Base-by-base conservation (phyloP, 2,329 filamentous ascomycete species). In the Fusarium sambucinum region DNA sequence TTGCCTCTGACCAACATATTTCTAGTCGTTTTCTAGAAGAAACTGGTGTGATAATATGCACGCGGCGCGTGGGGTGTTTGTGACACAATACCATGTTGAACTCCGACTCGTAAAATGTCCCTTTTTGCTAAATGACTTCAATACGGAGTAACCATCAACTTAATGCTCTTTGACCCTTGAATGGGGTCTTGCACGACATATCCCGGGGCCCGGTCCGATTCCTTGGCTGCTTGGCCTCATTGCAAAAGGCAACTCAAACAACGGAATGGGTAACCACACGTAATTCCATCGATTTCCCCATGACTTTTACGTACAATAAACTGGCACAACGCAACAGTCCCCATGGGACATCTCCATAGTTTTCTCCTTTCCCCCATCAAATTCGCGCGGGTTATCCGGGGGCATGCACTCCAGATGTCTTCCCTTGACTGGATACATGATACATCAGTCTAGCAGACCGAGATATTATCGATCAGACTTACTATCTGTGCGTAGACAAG, bases 21-120 rank as follows among this genome's bases (percentile, higher is more conserved):
- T 73, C 69, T 71, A 68, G 65, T 61, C 56, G 52, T 63, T 47
- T 73, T 73, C 71, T 66, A 73, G 71, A 73, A 73, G 55, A 53
- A 47, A 23, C 37, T 27, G 45, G 2, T 27, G 2, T 27, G 32
- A n/a, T n/a, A n/a, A 38, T 27, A 50, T 50, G 47, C 32, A 50
- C 23, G 29, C 59, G 23, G 52, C 53, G 55, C n/a, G 35, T 38
- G 63, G 51, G 42, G 10, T 44, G 41, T 30, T n/a, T 19, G 63
- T 59, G 40, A 55, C 38, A 42, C 53, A 41, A 68, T 63, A 16
- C 9, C 16, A 30, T 52, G 16, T 17, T 19, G 23, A n/a, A 25
- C 45, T 51, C 65, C 66, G 68, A 71, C 60, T 63, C 50, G 59
- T 25, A 44, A 63, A 58, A 54, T 61, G 51, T 17, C 19, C 32